Percentiles rank a stretch among this genome's conserved stretches.
phyloP scores from a whole-genome alignment of 2,329 filamentous ascomycete species.

The Trichoderma arundinaceum region DNA sequence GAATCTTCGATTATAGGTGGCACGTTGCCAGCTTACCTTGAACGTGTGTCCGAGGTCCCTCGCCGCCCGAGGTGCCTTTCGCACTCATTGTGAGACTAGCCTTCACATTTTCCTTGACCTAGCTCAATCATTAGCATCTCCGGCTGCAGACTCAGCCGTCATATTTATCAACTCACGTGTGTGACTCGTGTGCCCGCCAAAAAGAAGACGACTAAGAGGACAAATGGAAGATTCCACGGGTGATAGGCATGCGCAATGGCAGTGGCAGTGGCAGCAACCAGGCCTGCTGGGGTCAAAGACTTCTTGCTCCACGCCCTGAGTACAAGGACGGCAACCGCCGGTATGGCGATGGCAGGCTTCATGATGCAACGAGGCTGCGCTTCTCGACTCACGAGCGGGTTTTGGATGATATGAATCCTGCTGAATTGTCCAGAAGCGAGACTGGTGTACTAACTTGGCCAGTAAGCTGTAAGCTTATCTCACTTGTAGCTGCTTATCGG shows the following conservation, averaged over 20 bases:
- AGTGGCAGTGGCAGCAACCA: conserved; percentile 73
- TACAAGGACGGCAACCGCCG: conserved; percentile 64
- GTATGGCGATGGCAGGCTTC: conserved; percentile 63
- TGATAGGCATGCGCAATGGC: conserved; percentile 85
- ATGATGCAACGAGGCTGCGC: conserved; percentile 46
- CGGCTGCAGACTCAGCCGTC: background rate
- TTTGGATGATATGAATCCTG: background rate
- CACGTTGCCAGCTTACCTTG: conserved; percentile 60
- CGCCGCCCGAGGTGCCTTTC: conserved; percentile 73
- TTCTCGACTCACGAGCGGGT: background rate
- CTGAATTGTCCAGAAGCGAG: conserved; percentile 3
- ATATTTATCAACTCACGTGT: conserved; percentile 60
- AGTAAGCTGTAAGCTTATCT: conserved; percentile 17
- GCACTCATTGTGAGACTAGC: conserved; percentile 78
- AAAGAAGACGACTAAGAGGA: conserved; percentile 83
- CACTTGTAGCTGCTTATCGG: conserved; percentile 9
- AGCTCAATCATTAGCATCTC: conserved; percentile 32
- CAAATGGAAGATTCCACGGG: conserved; percentile 92
- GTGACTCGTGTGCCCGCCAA: conserved; percentile 82
- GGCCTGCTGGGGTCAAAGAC: conserved; percentile 78
- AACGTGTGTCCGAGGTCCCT: conserved; percentile 80
- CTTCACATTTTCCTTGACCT: conserved; percentile 90
- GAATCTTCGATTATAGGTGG: background rate
- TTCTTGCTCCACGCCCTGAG: conserved; percentile 73
- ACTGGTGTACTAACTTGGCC: background rate